Conservation (phyloP, 495 filamentous ascomycete species). For the Penicillium alfredii region DNA sequence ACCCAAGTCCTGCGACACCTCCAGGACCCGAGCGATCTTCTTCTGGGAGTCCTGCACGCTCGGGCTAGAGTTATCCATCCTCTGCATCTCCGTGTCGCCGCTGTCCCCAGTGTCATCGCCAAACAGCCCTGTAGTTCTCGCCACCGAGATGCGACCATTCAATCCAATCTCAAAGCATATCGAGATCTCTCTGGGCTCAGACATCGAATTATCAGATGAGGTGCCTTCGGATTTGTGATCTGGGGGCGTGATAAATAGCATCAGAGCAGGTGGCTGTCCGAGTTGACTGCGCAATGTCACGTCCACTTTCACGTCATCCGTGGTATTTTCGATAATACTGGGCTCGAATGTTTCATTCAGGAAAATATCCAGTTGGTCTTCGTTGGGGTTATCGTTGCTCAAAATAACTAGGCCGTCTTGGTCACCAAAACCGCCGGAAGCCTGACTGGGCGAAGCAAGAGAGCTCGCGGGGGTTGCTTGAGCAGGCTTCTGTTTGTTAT, state of each 20-base stretch:
- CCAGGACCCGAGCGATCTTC: constrained; percentile 37
- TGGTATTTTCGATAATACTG: no score
- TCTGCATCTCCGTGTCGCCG: constrained; percentile 20
- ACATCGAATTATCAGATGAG: not conserved
- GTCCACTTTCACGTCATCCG: constrained; percentile 36
- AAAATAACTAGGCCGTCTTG: constrained; percentile 22
- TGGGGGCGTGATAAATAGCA: constrained; percentile 31
- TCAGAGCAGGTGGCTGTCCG: constrained; percentile 38
- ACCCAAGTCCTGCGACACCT: constrained; percentile 49
- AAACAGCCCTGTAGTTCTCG: constrained; percentile 30
- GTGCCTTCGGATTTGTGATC: not conserved
- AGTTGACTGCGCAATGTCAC: constrained; percentile 42
- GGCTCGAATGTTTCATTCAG: no score
- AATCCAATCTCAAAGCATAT: constrained; percentile 53
- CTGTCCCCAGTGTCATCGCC: constrained; percentile 13
- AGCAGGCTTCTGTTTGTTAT: constrained; percentile 2
- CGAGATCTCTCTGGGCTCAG: constrained; percentile 21
- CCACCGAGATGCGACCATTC: constrained; percentile 51
- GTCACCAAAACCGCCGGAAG: constrained; percentile 2
- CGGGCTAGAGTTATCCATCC: constrained; percentile 19
- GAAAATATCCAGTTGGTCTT: constrained; percentile 29
- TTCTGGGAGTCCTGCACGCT: constrained; percentile 30
- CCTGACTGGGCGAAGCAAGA: not conserved
- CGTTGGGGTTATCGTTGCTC: constrained; percentile 39
- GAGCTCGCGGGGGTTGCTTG: constrained; percentile 1